phyloP scores from a whole-genome alignment of 805 yeast species.

The Zygotorulaspora florentina region DNA sequence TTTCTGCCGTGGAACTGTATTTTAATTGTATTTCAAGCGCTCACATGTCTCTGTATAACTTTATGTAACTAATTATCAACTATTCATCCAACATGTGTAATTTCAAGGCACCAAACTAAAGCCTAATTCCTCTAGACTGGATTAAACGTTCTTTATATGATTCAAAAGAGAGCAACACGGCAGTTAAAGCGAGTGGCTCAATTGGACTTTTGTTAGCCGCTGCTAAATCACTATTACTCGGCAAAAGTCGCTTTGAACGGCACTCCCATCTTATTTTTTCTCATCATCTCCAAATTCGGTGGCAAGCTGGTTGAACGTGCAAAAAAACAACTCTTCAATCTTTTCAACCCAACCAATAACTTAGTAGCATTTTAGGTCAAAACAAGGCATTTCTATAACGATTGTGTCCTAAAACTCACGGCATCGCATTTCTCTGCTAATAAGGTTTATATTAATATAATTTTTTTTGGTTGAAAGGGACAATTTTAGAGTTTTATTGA shows the following conservation, averaged over 20 bases:
- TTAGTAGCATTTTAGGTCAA: conserved; percentile 7
- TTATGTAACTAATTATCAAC: too few relatives aligned
- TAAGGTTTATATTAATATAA: conserved; percentile 9
- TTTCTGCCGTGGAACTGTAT: too few relatives aligned
- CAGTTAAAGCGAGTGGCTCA: too few relatives aligned
- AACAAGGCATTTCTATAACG: conserved; percentile 10
- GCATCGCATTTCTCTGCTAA: conserved; percentile 6
- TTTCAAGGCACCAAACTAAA: too few relatives aligned
- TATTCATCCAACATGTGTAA: too few relatives aligned
- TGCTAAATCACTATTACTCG: background rate
- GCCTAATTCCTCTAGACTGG: too few relatives aligned
- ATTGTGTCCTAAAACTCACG: conserved; percentile 8
- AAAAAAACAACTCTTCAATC: conserved; percentile 8
- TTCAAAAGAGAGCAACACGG: background rate
- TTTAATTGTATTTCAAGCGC: too few relatives aligned
- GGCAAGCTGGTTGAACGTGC: conserved; percentile 10
- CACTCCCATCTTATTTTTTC: background rate
- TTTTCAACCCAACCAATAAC: conserved; percentile 4
- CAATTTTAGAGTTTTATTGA: conserved; percentile 8
- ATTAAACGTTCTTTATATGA: background rate
- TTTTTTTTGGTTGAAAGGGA: background rate
- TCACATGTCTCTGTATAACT: too few relatives aligned
- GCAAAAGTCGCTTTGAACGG: background rate
- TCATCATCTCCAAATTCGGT: conserved; percentile 7
- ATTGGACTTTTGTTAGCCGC: background rate